Base-by-base conservation (phyloP, 2,329 filamentous ascomycete genomes). In the Sclerotinia glacialis region DNA sequence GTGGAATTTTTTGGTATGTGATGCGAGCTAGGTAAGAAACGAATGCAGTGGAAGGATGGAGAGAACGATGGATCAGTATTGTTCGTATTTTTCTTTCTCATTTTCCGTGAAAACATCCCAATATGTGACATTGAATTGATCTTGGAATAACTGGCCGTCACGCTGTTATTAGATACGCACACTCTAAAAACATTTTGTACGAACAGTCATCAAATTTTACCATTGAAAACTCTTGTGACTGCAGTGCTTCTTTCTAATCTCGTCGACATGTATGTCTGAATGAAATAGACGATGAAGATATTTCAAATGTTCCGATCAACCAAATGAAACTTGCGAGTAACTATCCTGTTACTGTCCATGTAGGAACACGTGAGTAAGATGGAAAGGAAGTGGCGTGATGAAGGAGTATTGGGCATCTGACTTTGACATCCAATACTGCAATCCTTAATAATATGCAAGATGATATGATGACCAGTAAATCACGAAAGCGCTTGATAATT, bases 401-500 rank as follows among this genome's bases (percentile, higher is more conserved):
- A 21, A 59, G 56, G 42, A 60, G 42, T 47, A 47, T 60, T 44
- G 34, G 31, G 23, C 44, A 49, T 37, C 44, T 60, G 58, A 60
- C 12, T 49, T 60, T 60, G 44, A 60, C 18, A 14, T 49, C 14
- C 58, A 60, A 49, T 49, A 49, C 37, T 37, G 44, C 58, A 49
- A 60, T 60, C 58, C 58, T 60, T 21, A 31, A 47, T 18, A 34
- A 59, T 6, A 11, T 47, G 12, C 28, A 6, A 34, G 47, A 60
- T 34, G 18, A 34, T 46, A 59, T 23, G 56, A 59, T 47, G 56
- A 37, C 42, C 28, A 37, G 56, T 47, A 49, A 60, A 37, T 47
- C 16, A 60, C 28, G 52, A 37, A 60, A 60, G 28, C 44, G 44
- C 44, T 60, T 34, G 44, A 26, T 49, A 16, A 54, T 37, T 54